Conservation (phyloP, 306 rosid species). For the Lathyrus aphaca region DNA sequence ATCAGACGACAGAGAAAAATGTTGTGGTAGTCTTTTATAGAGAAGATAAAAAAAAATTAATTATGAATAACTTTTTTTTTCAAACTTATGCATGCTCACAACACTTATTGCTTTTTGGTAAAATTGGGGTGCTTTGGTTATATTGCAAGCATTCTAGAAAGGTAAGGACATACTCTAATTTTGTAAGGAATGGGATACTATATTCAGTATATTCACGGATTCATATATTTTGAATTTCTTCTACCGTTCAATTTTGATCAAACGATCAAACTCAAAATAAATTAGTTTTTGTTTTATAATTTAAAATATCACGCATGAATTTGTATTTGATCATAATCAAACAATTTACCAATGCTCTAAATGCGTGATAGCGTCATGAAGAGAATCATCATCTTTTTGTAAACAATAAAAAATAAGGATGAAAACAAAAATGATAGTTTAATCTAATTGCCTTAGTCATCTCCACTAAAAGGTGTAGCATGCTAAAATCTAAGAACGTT, state of each 20-base stretch:
- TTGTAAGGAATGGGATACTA: neutral
- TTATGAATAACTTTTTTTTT: conserved; percentile 34
- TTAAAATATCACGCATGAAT: too few relatives aligned
- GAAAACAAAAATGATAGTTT: conserved; percentile 26
- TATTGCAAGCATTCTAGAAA: conserved; percentile 31
- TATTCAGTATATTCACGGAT: too few relatives aligned
- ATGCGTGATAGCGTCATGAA: too few relatives aligned
- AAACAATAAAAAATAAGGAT: neutral
- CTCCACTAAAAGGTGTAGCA: conserved; percentile 28
- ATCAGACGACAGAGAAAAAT: conserved; percentile 37
- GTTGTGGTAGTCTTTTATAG: conserved; percentile 26
- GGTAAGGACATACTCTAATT: conserved; percentile 8
- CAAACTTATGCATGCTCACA: conserved; percentile 29
- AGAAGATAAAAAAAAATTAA: conserved; percentile 4
- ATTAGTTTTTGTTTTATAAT: too few relatives aligned
- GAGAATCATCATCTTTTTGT: too few relatives aligned
- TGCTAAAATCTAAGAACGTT: conserved; percentile 13
- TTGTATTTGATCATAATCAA: too few relatives aligned
- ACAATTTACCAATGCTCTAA: too few relatives aligned
- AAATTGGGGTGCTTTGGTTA: conserved; percentile 18
- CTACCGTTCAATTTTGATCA: too few relatives aligned
- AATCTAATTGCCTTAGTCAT: conserved; percentile 37
- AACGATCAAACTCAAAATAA: too few relatives aligned
- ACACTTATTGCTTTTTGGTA: conserved; percentile 23
- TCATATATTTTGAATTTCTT: too few relatives aligned